Base-by-base conservation (phyloP, 73 alveolate species). In the Paramecium biaurelia region DNA sequence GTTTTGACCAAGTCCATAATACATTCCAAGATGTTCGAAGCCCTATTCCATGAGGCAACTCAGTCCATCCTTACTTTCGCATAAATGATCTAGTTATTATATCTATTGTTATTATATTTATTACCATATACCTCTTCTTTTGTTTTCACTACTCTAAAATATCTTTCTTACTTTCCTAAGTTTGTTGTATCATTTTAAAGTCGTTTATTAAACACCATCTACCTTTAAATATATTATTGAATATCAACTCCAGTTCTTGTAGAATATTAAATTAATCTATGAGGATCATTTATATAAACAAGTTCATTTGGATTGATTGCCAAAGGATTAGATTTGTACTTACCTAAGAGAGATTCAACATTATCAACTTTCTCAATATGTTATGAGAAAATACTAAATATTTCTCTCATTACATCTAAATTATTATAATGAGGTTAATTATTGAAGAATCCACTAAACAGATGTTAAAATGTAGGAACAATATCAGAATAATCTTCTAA, bases 1-100 rank as follows among this genome's bases (percentile, higher is more conserved):
- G 99, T 35, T 98, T 96, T 11, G 99, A 95, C 99, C 99, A 98
- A 7, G 99, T 96, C 99, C 99, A 98, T 92, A 97, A 93, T 43
- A 98, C 90, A 92, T 98, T 98, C 99, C 99, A 98, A n/a, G 99
- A 94, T 70, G 97, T 94, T 18, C 99, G 93, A 4, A 98, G 92
- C 35, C 97, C 97, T 49, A 97, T 85, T 5, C 99, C 99, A 95
- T 98, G 99, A 32, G 99, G 99, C 18, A 98, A 93, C 85, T 98
- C 99, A 79, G 95, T 96, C 99, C 99, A 98, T 26, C 95, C 94
- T 82, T 85, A 89, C 92, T 97, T 97, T 56, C 97, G 94, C 58
- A 95, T 93, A 92, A 98, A 95, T 2, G 99, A 97, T 86, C 99
- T 95, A 43, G 99, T 94, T 28, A 98, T 98, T 45, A 98, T 98